Evolutionary conservation across 352 stramenopile species (phyloP).

Genomic region (Sclerospora graminicola): DNA sequence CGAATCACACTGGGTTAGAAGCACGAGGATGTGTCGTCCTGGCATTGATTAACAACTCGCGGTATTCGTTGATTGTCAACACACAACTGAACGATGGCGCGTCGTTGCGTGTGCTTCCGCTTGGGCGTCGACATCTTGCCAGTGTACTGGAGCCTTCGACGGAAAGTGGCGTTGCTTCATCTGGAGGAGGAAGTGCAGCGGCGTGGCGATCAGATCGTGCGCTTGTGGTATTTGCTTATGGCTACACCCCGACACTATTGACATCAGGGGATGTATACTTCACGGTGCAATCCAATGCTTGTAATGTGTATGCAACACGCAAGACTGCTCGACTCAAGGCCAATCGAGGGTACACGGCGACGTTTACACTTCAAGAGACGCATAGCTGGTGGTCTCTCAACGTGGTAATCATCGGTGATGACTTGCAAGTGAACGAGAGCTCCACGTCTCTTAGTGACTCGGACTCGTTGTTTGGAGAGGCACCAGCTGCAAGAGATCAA

Average conservation of each 20-base stretch:
- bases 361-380: conserved; percentile 74
- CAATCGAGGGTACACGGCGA: conserved; percentile 73
- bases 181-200: conserved; percentile 15
- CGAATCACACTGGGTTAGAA: conserved; percentile 73
- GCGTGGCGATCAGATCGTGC: conserved; percentile 53
- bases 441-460: conserved; percentile 8
- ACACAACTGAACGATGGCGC: conserved; percentile 63
- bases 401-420: conserved; percentile 72
- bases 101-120: conserved; percentile 53
- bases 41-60: conserved; percentile 70
- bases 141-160: conserved; percentile 24
- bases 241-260: conserved; percentile 75
- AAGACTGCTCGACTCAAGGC: conserved; percentile 64
- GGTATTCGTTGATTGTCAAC: conserved; percentile 62
- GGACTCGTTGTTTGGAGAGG: conserved; percentile 21
- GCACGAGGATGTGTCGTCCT: conserved; percentile 67
- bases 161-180: conserved; percentile 1
- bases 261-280: conserved; percentile 81
- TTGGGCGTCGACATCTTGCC: conserved; percentile 41
- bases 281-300: conserved; percentile 73
- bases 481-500: conserved; percentile 1
- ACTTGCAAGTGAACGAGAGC: conserved; percentile 40
- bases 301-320: conserved; percentile 69
- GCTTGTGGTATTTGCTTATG: conserved; percentile 72
- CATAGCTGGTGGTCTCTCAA: conserved; percentile 76